Conservation (phyloP, 2,329 filamentous ascomycete genomes). For the Ceratocystiopsis minuta region DNA sequence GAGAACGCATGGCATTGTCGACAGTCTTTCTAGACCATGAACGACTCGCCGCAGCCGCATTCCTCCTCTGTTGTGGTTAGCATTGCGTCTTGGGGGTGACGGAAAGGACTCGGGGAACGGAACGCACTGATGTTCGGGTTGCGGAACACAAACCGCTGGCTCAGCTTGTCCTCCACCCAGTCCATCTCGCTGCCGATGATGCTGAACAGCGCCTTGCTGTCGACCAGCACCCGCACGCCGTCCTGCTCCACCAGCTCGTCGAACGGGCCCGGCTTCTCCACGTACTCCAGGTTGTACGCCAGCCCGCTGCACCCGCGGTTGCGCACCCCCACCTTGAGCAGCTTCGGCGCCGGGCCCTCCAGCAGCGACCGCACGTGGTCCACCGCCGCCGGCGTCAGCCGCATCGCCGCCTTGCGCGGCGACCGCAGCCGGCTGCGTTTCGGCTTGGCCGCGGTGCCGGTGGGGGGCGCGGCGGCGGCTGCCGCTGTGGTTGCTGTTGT, state of each 20-base stretch:
- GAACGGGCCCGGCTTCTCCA: slow-evolving; percentile 73
- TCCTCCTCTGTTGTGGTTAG: slow-evolving; percentile 52
- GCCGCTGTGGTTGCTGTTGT: background rate
- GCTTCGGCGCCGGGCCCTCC: slow-evolving; percentile 71
- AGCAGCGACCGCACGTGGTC: slow-evolving; percentile 60
- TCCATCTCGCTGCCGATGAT: slow-evolving; percentile 99
- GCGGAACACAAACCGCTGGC: slow-evolving; percentile 77
- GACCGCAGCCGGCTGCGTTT: slow-evolving; percentile 42
- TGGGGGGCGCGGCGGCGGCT: background rate
- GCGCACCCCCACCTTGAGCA: slow-evolving; percentile 86
- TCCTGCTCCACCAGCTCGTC: slow-evolving; percentile 93
- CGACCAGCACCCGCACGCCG: slow-evolving; percentile 85
- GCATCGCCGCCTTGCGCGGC: slow-evolving; percentile 81
- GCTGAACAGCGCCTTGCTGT: slow-evolving; percentile 93
- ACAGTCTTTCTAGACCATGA: slow-evolving; percentile 45
- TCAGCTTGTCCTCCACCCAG: slow-evolving; percentile 92
- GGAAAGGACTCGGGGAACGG: no score
- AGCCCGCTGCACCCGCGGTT: slow-evolving; percentile 89
- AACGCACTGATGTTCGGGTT: slow-evolving; percentile 98
- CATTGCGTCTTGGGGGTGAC: background rate
- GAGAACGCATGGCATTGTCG: background rate
- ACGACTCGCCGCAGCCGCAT: slow-evolving; percentile 92
- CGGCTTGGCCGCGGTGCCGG: slow-evolving; percentile 15
- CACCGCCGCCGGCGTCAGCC: slow-evolving; percentile 62
- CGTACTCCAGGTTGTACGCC: slow-evolving; percentile 86